Evolutionary conservation across 2,329 filamentous ascomycete genomes (phyloP), one percentile per base, ranked within the genome.

Genomic region (Trichoderma aggressivum): DNA sequence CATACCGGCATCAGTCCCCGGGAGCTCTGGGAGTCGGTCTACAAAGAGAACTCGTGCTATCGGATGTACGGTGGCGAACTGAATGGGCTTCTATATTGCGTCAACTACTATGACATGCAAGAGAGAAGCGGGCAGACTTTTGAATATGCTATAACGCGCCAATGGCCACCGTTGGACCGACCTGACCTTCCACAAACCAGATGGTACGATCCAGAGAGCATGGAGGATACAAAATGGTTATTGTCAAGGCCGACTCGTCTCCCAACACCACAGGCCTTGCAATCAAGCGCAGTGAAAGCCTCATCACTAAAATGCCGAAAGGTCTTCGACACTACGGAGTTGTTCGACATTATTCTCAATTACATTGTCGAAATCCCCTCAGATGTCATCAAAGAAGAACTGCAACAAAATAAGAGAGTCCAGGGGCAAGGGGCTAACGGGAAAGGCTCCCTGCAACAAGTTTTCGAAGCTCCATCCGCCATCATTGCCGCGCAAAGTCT

Each of bases 141-240:
- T 18, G 24, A 59, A 18, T 59, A 59, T 32, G 64, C 64, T 21
- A 2, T 59, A 1, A 14, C 16, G 5, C 64, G 53, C 26, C 26
- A 59, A 5, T 32, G 18, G 63, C 30, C 53, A 1, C 64, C 64
- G 3, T 18, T 18, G 18, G 32, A 67, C 32, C 32, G 11, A 2
- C 64, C 53, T 26, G 32, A 58, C 21, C 53, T 67, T 4, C 32
- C 32, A 21, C 53, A 39, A 24, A 11, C 24, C 30, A 58, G 24
- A 3, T 67, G 64, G 64, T 58, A 28, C 3, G 64, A 67, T 67
- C 64, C 64, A n/a, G 26, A 30, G 7, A 67, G 53, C 12, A 67
- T 67, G 64, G 64, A 59, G 21, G 64, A 67, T 47, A 59, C 53
- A 6, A 59, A 67, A 16, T 47, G 64, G 64, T 11, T 67, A 11